Conservation (phyloP, 1,139 yeast species). For the Scheffersomyces parashehatae region DNA sequence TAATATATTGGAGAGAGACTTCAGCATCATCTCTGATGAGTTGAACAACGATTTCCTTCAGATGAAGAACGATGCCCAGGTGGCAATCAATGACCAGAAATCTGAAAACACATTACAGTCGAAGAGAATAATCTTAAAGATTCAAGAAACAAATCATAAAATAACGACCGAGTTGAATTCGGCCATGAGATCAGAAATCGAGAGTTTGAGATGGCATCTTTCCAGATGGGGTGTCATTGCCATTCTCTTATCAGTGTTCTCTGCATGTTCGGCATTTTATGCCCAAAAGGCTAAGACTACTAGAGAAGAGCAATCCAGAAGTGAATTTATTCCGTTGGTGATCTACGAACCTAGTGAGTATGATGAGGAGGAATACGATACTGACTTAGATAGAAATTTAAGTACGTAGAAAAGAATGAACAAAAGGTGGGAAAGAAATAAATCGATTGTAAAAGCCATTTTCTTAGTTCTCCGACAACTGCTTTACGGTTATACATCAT, state of each 20-base stretch:
- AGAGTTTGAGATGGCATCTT: constrained; percentile 88
- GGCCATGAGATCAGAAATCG: constrained; percentile 83
- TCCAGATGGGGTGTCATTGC: constrained; percentile 83
- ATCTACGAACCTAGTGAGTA: constrained; percentile 51
- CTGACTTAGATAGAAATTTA: constrained; percentile 37
- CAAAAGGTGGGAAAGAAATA: not conserved
- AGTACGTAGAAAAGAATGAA: constrained; percentile 6
- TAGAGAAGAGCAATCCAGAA: constrained; percentile 23
- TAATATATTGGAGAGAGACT: constrained; percentile 69
- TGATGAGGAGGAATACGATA: constrained; percentile 50
- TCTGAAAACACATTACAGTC: constrained; percentile 81
- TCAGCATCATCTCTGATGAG: constrained; percentile 74
- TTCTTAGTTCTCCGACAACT: not conserved
- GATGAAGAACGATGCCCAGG: constrained; percentile 73
- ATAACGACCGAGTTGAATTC: constrained; percentile 82
- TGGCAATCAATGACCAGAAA: constrained; percentile 83
- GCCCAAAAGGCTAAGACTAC: constrained; percentile 30
- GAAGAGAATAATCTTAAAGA: constrained; percentile 64
- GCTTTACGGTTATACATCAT: not conserved
- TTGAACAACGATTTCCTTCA: constrained; percentile 68
- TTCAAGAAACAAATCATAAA: constrained; percentile 84
- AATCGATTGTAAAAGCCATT: not conserved
- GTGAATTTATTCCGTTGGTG: constrained; percentile 46
- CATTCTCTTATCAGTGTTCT: constrained; percentile 45
- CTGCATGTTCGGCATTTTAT: constrained; percentile 46